Conservation (phyloP, 192 early-diverging fungal species). For the Lobosporangium transversale region DNA sequence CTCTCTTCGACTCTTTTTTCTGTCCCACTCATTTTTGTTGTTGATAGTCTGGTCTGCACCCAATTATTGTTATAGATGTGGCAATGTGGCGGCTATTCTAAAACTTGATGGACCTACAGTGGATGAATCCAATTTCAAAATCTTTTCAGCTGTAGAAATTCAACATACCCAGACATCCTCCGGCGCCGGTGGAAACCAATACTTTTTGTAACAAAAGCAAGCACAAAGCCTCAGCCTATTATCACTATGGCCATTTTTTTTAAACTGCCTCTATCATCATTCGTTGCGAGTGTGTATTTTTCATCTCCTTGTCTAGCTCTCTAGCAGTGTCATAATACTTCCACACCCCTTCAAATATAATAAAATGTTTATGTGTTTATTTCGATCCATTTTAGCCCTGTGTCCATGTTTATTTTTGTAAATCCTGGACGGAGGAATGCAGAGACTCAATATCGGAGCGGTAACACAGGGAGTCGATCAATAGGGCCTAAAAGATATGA, state of each 20-base stretch:
- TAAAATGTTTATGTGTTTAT: background rate
- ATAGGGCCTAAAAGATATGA: background rate
- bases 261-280: background rate
- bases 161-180: conserved; percentile 68
- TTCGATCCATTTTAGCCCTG: background rate
- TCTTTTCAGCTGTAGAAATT: conserved; percentile 96
- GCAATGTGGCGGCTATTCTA: conserved; percentile 96
- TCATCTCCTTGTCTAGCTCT: background rate
- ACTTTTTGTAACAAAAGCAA: conserved; percentile 52
- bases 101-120: conserved; percentile 80
- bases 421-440: background rate
- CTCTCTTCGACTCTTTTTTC: background rate
- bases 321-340: background rate
- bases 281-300: background rate
- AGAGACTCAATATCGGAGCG: too few species aligned
- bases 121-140: conserved; percentile 90
- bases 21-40: background rate
- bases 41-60: conserved; percentile 88
- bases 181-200: conserved; percentile 55
- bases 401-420: background rate
- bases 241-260: background rate
- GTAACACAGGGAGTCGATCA: background rate
- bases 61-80: conserved; percentile 98
- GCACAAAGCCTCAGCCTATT: background rate
- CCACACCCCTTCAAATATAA: background rate